These are phyloP conservation scores for Aphanocladium album DNA, from an alignment of 2,329 filamentous ascomycete species.

Conservation along the genomic window DNA sequence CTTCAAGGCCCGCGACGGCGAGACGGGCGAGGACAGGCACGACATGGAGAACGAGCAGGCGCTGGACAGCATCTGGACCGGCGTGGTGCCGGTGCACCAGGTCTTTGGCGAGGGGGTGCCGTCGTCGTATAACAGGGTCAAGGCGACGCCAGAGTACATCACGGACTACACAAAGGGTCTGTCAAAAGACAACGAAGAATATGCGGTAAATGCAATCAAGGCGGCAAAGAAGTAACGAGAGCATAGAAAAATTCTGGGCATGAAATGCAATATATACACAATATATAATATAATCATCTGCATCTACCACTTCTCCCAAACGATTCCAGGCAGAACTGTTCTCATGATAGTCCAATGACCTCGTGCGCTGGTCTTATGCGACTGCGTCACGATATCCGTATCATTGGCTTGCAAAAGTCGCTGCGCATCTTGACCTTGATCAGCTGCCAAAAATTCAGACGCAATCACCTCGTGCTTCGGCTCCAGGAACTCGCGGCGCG, in stretches of 20 bases:
- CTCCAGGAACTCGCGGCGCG: constrained; percentile 63
- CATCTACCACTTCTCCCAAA: constrained; percentile 85
- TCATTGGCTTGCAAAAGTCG: constrained; percentile 55
- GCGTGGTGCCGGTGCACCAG: constrained; percentile 58
- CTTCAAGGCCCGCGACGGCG: constrained; percentile 66
- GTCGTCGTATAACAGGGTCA: constrained; percentile 53
- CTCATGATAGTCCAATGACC: constrained; percentile 94
- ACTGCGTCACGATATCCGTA: constrained; percentile 61
- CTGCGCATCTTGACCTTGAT: constrained; percentile 27
- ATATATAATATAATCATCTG: neutral
- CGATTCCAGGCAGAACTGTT: constrained; percentile 64
- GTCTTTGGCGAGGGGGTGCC: constrained; percentile 59
- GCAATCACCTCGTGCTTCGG: constrained; percentile 66
- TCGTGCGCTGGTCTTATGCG: constrained; percentile 69
- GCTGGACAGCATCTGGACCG: constrained; percentile 46
- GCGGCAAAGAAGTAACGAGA: constrained; percentile 23
- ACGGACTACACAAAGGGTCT: constrained; percentile 19
- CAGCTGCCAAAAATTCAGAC: constrained; percentile 39
- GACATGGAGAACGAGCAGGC: constrained; percentile 42
- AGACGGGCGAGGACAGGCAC: constrained; percentile 49
- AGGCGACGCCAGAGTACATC: constrained; percentile 57
- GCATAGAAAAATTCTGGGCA: no score
- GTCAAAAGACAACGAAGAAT: constrained; percentile 5
- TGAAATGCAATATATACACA: constrained; percentile 1
- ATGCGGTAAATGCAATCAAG: constrained; percentile 32